A percentile compares a stretch with the other conserved stretches of the same genome.
phyloP scores from a whole-genome alignment of 2,329 filamentous ascomycete genomes.

The Sporothrix brasiliensis region DNA sequence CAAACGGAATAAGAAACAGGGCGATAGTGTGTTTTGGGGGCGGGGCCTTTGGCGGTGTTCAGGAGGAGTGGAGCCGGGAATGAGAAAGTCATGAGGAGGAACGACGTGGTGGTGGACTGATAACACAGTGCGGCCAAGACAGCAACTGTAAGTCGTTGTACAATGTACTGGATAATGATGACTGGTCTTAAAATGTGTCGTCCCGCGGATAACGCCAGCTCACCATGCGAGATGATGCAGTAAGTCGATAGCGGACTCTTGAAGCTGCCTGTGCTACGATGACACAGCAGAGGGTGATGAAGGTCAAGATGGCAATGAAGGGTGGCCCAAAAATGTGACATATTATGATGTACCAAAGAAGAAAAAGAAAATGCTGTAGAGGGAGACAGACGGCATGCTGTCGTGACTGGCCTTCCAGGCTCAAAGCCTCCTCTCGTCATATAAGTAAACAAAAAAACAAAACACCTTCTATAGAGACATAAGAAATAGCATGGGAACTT shows the following conservation, averaged over 20 bases:
- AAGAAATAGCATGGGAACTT: background rate
- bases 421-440: background rate
- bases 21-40: background rate
- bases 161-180: background rate
- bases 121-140: background rate
- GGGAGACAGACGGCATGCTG: background rate
- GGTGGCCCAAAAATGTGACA: background rate
- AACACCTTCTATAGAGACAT: background rate
- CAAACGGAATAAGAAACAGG: background rate
- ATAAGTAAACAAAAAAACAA: conserved; percentile 2
- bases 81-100: background rate
- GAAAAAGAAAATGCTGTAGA: background rate
- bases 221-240: conserved; percentile 4
- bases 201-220: background rate
- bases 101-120: background rate
- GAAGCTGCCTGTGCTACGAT: background rate
- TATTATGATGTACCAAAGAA: background rate
- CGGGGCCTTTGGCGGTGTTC: background rate
- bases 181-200: background rate
- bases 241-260: background rate
- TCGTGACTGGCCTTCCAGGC: background rate
- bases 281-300: background rate
- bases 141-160: background rate
- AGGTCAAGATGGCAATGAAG: background rate
- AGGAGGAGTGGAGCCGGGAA: conserved; percentile 12